A percentile compares a stretch with the other conserved stretches of the same genome.
Evolutionary conservation across 345 rosid species (phyloP).

Genomic region (Brassica rapa): DNA sequence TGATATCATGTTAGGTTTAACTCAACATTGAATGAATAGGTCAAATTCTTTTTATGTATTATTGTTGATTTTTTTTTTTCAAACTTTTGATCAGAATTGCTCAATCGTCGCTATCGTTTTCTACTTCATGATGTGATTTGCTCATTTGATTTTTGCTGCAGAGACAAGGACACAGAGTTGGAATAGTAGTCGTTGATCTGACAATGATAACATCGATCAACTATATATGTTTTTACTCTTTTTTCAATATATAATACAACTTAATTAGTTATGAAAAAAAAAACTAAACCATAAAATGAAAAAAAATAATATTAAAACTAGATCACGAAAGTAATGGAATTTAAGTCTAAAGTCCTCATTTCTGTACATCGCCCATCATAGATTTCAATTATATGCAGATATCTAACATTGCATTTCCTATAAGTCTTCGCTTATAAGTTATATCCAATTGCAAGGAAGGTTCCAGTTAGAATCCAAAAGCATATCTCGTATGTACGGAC

Average conservation of each 20-base stretch:
- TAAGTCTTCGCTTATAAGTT: neutral
- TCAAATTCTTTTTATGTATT: neutral
- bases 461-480: neutral
- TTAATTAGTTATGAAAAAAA: neutral
- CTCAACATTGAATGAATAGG: neutral
- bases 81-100: too few species aligned
- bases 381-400: neutral
- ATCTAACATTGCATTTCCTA: conserved; percentile 4
- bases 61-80: too few species aligned
- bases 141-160: neutral
- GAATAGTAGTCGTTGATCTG: too few species aligned
- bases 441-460: neutral
- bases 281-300: neutral
- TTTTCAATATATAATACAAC: neutral
- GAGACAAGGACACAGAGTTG: neutral
- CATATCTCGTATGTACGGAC: neutral
- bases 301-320: too few species aligned
- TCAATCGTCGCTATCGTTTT: neutral
- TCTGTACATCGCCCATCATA: neutral
- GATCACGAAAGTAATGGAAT: neutral
- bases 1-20: neutral
- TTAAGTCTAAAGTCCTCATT: neutral
- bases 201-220: neutral
- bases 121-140: neutral
- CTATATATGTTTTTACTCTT: too few species aligned